Evolutionary conservation across 208 protist species (phyloP).

Genomic region (Trypanosoma congolense): DNA sequence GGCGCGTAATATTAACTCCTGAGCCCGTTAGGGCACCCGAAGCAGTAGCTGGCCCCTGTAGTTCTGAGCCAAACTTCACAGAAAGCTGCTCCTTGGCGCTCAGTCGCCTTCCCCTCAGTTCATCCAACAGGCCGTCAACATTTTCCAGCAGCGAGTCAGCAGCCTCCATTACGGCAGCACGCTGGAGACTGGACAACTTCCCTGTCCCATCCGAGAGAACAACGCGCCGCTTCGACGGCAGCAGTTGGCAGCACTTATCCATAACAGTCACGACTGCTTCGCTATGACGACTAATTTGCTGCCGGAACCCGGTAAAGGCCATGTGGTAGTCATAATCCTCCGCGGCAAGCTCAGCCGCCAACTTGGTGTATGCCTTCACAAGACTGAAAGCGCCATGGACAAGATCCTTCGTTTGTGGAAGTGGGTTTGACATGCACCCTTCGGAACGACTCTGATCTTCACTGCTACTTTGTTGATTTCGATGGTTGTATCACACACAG

Average conservation of each 20-base stretch:
- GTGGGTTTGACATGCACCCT: conserved; percentile 8
- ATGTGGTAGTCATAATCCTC: conserved; percentile 84
- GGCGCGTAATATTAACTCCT: conserved; percentile 37
- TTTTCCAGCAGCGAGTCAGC: conserved; percentile 82
- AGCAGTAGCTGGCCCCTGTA: conserved; percentile 18
- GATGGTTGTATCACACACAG: no score
- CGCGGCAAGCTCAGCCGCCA: conserved; percentile 41
- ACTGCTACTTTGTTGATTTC: no score
- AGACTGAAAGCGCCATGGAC: conserved; percentile 50
- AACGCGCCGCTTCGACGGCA: conserved; percentile 64
- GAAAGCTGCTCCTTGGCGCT: conserved; percentile 68
- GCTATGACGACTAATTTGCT: conserved; percentile 53
- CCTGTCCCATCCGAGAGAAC: conserved; percentile 22
- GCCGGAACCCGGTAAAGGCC: conserved; percentile 74
- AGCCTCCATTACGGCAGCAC: conserved; percentile 71
- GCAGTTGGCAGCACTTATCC: conserved; percentile 54
- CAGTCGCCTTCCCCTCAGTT: conserved; percentile 58
- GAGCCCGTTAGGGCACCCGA: neutral
- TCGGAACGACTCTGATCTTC: no score
- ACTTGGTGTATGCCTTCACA: conserved; percentile 71
- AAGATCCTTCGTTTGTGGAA: conserved; percentile 55
- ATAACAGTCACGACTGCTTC: conserved; percentile 53
- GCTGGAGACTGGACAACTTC: conserved; percentile 41
- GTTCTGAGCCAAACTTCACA: conserved; percentile 71
- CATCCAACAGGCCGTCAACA: conserved; percentile 77